Base-by-base conservation (phyloP, 108 stramenopile species). In the Skeletonema grethae region DNA sequence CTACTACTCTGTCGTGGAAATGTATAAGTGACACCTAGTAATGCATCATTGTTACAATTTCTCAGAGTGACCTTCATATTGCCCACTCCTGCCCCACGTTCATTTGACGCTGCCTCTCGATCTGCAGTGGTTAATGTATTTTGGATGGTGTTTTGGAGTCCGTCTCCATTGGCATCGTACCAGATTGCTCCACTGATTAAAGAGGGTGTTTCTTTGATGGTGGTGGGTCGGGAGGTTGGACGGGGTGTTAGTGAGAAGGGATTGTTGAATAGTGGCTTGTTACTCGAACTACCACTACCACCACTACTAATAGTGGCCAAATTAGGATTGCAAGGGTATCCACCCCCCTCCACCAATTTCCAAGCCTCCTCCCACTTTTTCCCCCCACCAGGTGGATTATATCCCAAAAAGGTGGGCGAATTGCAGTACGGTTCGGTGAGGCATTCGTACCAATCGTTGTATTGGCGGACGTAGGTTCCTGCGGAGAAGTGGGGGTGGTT, bases 361-460 rank as follows among this genome's bases (percentile, higher is more conserved):
- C 76, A 76, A 12, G 68, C 76, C 31, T 12, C 2, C 11, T 48
- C 2, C 68, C 67, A 76, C 12, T 31, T 22, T 8, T 20, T 9
- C 10, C 76, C 76, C 29, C 45, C 41, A 0, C 76, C 76, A 3
- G 76, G 76, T 13, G 76, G 76, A 48, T 29, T 65, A 43, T 76
- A 76, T 2, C 76, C 76, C 50, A 76, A 38, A 22, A 70, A 76
- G 28, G 68, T 30, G 28, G 76, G 76, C 6, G 76, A 45, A 55
- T 76, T 76, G 63, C 76, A 76, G 29, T 69, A 76, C 5, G 76
- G 36, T 12, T 46, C 25, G 22, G 28, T 22, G 68, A 76, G 31
- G 57, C 76, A 76, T 61, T 56, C 29, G 61, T 69, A 76, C 76
- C 76, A 76, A 31, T 74, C 65, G 59, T 74, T 74, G 58, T 74